Evolutionary conservation across 1,139 yeast species (phyloP), one percentile per base, ranked within the genome.

Genomic region (Lodderomyces metapsilosis): DNA sequence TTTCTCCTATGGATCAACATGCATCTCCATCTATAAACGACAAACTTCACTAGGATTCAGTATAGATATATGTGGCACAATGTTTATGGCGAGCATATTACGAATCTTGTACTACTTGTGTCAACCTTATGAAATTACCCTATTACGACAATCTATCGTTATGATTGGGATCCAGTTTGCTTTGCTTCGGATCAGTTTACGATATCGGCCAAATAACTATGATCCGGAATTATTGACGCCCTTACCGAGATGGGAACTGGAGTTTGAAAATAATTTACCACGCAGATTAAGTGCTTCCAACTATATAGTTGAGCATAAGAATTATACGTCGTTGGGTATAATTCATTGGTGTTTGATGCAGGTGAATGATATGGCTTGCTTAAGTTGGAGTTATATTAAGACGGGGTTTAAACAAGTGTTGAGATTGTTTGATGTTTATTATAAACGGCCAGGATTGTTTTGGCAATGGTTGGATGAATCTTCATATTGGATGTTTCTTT

Each of bases 1-100:
- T 34, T 76, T 88, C 45, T 86, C 96, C 6, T 89, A 89, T 56
- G 95, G 96, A 2, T 79, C 94, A 18, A 88, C 96, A 0, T 78
- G 89, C 34, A 68, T 80, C 42, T 74, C 86, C 47, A 88, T 89
- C 12, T 74, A 80, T 52, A 68, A 73, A 39, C 76, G 78, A 34
- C 69, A 80, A 56, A 75, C 89, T 1, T 78, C 92, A 2, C 71
- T 77, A 25, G 97, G 97, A 22, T 88, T 88, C 57, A 83, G 94
- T 6, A 71, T 88, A 17, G 97, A 89, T 60, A 85, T 89, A 11
- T 89, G 96, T 63, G 92, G 91, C 12, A 87, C 95, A 9, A 88
- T 89, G 96, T 61, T 89, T 46, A 72, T 88, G 52, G 85, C 96
- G 1, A 78, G 88, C 37, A 78, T 83, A 4, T 64, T 88, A 34